Conservation (phyloP, 352 stramenopile species). For the Thalassiosira gravida region DNA sequence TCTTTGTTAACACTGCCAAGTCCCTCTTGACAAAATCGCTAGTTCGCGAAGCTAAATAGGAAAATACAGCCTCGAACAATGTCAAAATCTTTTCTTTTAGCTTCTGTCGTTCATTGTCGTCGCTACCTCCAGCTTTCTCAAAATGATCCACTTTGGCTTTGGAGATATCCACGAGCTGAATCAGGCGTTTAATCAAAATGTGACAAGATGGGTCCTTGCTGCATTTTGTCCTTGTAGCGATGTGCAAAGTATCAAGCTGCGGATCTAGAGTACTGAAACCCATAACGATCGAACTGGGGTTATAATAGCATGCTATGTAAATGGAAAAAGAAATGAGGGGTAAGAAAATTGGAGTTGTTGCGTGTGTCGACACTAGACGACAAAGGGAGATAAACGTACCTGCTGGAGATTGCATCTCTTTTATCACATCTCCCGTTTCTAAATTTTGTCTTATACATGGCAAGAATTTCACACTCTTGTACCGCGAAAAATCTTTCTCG, state of each 20-base stretch:
- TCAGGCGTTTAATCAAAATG: constrained; percentile 62
- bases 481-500: constrained; percentile 52
- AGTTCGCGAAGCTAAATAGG: constrained; percentile 68
- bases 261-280: constrained; percentile 70
- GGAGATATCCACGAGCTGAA: constrained; percentile 52
- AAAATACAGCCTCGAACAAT: constrained; percentile 71
- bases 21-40: constrained; percentile 57
- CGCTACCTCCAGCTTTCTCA: constrained; percentile 21
- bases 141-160: constrained; percentile 44
- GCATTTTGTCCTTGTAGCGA: constrained; percentile 58
- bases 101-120: constrained; percentile 25
- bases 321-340: background rate
- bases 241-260: constrained; percentile 51
- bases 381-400: too few species aligned
- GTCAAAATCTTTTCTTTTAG: constrained; percentile 46
- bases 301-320: constrained; percentile 61
- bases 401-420: constrained; percentile 51
- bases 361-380: too few species aligned
- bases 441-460: constrained; percentile 68
- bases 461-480: constrained; percentile 63
- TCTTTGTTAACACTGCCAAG: constrained; percentile 40
- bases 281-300: constrained; percentile 63
- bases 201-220: constrained; percentile 53
- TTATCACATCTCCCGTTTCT: constrained; percentile 40
- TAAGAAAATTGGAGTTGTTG: too few species aligned